Evolutionary conservation across 140 eudicot genomes (phyloP), one percentile per base, ranked within the genome.

Genomic region (Senecio squalidus): DNA sequence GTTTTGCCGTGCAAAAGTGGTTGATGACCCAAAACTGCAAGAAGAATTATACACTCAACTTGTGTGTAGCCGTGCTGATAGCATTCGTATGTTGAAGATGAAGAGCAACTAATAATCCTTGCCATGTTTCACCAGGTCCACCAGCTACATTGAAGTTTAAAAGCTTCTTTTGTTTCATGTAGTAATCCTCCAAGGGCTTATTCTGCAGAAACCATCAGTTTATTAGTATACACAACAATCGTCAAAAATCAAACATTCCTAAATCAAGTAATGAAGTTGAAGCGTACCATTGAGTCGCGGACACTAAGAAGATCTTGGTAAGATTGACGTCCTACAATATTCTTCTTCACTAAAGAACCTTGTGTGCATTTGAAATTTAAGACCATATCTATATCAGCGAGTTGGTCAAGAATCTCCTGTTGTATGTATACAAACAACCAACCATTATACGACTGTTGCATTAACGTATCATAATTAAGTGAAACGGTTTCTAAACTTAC

Each of bases 331-430:
- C 75, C 43, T 41, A 26, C 73, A 16, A 67, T 43, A 33, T 72
- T 72, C 29, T 60, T 69, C 70, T 77, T 80, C 47, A 69, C 40
- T 67, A 80, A 48, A 58, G 58, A 69, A 0, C 67, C 85, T 39
- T 84, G 78, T 0, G 83, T 52, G 58, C 85, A 67, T 74, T 92
- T 92, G 48, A 92, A 84, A 76, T 92, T 92, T 62, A 92, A 61
- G 23, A 88, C 98, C 82, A 92, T 57, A 73, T 92, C 95, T 54
- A 92, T 77, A 56, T 92, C 96, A 0, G 83, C 89, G 70, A 88
- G 66, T 78, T 92, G 76, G 44, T 92, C 98, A 68, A 92, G 88
- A 51, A 92, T 82, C 77, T 92, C 98, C 98, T 92, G 95, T 62
- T 26, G 51, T 10, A 55, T 9, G 20, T 33, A 36, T 13, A 69